Conservation (phyloP, 306 rosid genomes). For the Clitoria ternatea region DNA sequence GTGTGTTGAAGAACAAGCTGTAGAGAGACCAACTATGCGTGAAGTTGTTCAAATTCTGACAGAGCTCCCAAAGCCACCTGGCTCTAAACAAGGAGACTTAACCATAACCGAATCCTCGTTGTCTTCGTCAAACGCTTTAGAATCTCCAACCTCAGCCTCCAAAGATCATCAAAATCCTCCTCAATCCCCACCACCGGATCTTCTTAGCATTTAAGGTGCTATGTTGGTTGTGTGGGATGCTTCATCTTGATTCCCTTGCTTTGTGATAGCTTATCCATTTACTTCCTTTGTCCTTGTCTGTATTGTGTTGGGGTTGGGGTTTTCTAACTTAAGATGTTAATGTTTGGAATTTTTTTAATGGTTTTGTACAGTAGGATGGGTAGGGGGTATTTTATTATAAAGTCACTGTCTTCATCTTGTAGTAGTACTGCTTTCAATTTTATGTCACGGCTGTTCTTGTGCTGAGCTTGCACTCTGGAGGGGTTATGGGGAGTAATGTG, state of each 20-base stretch:
- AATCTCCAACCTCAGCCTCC: constrained; percentile 40
- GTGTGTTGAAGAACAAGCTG: constrained; percentile 96
- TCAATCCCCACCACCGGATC: constrained; percentile 73
- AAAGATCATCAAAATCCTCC: constrained; percentile 44
- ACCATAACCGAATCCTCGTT: constrained; percentile 45
- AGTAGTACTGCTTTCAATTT: constrained; percentile 33
- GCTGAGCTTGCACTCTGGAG: constrained; percentile 24
- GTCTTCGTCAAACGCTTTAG: constrained; percentile 39
- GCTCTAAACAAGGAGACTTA: constrained; percentile 45
- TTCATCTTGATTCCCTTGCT: constrained; percentile 29
- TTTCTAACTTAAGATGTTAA: constrained; percentile 42
- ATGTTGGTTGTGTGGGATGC: constrained; percentile 25
- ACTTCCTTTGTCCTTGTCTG: not conserved
- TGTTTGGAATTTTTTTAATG: constrained; percentile 31
- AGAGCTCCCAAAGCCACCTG: constrained; percentile 69
- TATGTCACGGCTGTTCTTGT: constrained; percentile 30
- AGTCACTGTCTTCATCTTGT: constrained; percentile 28
- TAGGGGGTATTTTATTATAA: constrained; percentile 25
- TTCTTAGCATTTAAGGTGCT: constrained; percentile 69
- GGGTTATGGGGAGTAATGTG: not conserved
- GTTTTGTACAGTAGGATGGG: constrained; percentile 68
- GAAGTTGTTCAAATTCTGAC: constrained; percentile 97
- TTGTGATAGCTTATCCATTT: constrained; percentile 21
- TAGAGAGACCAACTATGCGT: constrained; percentile 94
- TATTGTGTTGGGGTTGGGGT: constrained; percentile 24